Conservation (phyloP, 192 early-diverging fungal species). For the Pilobolus umbonatus region DNA sequence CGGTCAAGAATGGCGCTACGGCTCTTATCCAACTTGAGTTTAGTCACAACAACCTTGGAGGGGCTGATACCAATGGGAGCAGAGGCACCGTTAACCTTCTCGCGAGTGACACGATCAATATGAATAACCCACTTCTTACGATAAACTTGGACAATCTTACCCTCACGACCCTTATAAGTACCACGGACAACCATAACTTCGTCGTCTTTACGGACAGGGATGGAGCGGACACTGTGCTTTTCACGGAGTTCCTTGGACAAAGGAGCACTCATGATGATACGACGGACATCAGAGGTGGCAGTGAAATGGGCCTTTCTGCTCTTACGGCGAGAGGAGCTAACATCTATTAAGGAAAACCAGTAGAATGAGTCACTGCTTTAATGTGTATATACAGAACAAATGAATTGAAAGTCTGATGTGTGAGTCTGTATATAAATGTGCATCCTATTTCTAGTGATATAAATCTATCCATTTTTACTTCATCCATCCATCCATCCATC, state of each 20-base stretch:
- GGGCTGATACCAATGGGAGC: slow-evolving; percentile 93
- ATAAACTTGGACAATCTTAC: slow-evolving; percentile 95
- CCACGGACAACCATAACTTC: slow-evolving; percentile 96
- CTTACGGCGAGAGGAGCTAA: slow-evolving; percentile 89
- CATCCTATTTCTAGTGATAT: neutral
- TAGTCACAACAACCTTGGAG: slow-evolving; percentile 97
- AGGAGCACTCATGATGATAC: slow-evolving; percentile 94
- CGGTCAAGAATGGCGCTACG: slow-evolving; percentile 84
- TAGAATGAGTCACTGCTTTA: neutral
- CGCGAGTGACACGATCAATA: slow-evolving; percentile 92
- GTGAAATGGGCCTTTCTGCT: slow-evolving; percentile 98
- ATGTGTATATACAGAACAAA: neutral
- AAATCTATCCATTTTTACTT: neutral
- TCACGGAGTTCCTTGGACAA: slow-evolving; percentile 98
- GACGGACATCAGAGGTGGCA: slow-evolving; percentile 88
- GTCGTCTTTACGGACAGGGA: slow-evolving; percentile 97
- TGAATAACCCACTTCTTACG: slow-evolving; percentile 95
- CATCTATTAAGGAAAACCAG: slow-evolving; percentile 47
- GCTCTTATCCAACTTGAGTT: slow-evolving; percentile 96
- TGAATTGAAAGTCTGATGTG: neutral
- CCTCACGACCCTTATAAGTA: slow-evolving; percentile 93
- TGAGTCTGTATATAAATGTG: neutral
- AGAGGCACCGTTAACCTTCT: slow-evolving; percentile 95
- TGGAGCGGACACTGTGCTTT: slow-evolving; percentile 93
- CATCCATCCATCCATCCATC: neutral